Percentiles rank a stretch among this genome's conserved stretches.
Evolutionary conservation across 2,329 filamentous ascomycete species (phyloP).

Genomic region (Aspergillus sp.): DNA sequence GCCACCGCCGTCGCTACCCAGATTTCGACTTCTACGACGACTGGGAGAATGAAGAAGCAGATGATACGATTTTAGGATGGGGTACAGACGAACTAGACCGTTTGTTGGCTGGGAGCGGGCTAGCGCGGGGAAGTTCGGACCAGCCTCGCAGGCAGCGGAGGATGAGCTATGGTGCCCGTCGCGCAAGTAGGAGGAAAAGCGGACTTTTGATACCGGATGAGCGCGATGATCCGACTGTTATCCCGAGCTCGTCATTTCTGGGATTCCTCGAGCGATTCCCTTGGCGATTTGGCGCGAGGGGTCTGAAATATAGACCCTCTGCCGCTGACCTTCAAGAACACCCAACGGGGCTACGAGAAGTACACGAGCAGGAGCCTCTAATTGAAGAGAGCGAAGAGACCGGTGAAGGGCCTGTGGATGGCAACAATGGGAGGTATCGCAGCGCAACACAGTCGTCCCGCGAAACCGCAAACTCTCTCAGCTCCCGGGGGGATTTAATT

Average conservation of each 20-base stretch:
- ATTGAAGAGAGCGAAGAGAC: constrained; percentile 61
- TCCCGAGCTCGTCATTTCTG: constrained; percentile 79
- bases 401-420: constrained; percentile 20
- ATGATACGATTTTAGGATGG: constrained; percentile 69
- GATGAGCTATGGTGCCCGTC: constrained; percentile 85
- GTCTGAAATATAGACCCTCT: constrained; percentile 83
- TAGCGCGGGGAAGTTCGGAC: constrained; percentile 43
- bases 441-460: constrained; percentile 79
- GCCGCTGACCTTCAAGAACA: constrained; percentile 89
- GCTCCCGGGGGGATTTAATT: constrained; percentile 86
- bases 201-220: constrained; percentile 51
- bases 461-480: constrained; percentile 79
- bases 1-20: constrained; percentile 65
- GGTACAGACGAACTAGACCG: constrained; percentile 83
- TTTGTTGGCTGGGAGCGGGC: constrained; percentile 68
- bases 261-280: constrained; percentile 82
- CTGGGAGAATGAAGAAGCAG: constrained; percentile 71
- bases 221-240: constrained; percentile 75
- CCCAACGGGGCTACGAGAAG: constrained; percentile 57
- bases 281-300: constrained; percentile 76
- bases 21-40: constrained; percentile 99
- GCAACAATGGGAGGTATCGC: constrained; percentile 50
- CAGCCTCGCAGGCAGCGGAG: constrained; percentile 73
- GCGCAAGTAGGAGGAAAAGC: constrained; percentile 59
- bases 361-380: constrained; percentile 67